Evolutionary conservation across 2,329 filamentous ascomycete species (phyloP), one percentile per base, ranked within the genome.

Genomic region (Cladosporium sp.): DNA sequence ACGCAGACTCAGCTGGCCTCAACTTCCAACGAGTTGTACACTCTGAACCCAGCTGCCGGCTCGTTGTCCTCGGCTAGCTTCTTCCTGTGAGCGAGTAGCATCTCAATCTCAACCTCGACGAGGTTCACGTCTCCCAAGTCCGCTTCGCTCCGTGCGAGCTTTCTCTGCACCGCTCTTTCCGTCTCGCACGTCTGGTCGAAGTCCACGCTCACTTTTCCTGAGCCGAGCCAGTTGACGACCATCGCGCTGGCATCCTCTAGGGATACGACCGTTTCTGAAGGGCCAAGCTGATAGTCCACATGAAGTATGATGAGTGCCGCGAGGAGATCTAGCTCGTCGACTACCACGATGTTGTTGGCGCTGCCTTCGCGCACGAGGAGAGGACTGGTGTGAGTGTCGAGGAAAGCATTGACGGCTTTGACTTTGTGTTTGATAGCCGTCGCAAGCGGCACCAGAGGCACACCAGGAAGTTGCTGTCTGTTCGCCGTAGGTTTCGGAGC

Each of bases 221-320:
- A 34, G 4, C 12, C 34, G 14, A 43, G 14, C 12, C 36, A 19
- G 7, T 11, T 14, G 3, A 49, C 30, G 9, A 56, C 5, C 42
- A 56, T 39, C 15, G 39, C 42, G 19, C 25, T 20, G 14, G 42
- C 54, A 36, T 37, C 54, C 7, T 28, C 54, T 5, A 28, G 34
- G 2, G 42, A 49, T 12, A 34, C 8, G 3, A 12, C 40, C 7
- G 30, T 14, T 1, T 17, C 6, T 4, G 42, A 28, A 14, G 5
- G 25, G 1, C 7, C 42, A 22, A 56, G 30, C 15, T 49, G 19
- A 15, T 49, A 56, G 20, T 56, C 54, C 15, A 49, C 36, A 4
- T 34, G 14, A 3, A 56, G 22, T 11, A 56, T 56, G 42, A 56
- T 56, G 7, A 56, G 34, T 5, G 42, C 54, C 2, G 54, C 54